Evolutionary conservation across 202 grass and related monocot species (phyloP), one percentile per base, ranked within the genome.

Genomic region (Bolboschoenoplectus hybrid): DNA sequence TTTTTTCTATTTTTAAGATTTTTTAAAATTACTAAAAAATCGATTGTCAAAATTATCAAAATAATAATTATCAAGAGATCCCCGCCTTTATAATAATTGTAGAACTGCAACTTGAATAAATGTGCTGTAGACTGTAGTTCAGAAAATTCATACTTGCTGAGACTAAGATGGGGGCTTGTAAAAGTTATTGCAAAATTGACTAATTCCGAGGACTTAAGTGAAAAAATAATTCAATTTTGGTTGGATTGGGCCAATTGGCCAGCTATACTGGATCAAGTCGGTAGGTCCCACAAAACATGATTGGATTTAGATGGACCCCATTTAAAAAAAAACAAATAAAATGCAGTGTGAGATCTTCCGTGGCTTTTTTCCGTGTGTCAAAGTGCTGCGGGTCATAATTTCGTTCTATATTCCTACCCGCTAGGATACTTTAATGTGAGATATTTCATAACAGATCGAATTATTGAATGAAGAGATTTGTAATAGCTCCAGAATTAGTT

Each of bases 391-490:
- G 7, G 1, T 75, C 14, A 77, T 1, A 12, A 12, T 4, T 49
- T 35, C 3, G 0, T 0, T 39, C 1, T 49, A 52, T 56, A 12
- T 76, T 76, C 49, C 11, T n/a, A 50, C 1, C 45, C 10, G 45
- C 45, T 51, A 51, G 17, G 0, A 45, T 71, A 19, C 2, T 17
- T 72, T 72, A 9, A 7, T 71, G 16, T 43, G 38, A 19, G 6
- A 45, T 45, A 71, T 71, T 71, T 45, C 67, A 71, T 45, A 76
- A 7, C 20, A 53, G 46, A 75, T 53, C 72, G 14, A 75, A 75
- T 19, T 12, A 36, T 9, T 14, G 14, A 57, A 57, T 58, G 17
- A 41, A 41, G 34, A 80, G 14, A n/a, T 41, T 57, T 41, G 36
- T 43, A 10, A 60, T 7, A 2, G 26, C 26, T 80, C 36, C 52